A percentile compares a stretch with the other conserved stretches of the same genome.
Conservation (phyloP, 352 stramenopile species). For the Saprolegnia diclina region DNA sequence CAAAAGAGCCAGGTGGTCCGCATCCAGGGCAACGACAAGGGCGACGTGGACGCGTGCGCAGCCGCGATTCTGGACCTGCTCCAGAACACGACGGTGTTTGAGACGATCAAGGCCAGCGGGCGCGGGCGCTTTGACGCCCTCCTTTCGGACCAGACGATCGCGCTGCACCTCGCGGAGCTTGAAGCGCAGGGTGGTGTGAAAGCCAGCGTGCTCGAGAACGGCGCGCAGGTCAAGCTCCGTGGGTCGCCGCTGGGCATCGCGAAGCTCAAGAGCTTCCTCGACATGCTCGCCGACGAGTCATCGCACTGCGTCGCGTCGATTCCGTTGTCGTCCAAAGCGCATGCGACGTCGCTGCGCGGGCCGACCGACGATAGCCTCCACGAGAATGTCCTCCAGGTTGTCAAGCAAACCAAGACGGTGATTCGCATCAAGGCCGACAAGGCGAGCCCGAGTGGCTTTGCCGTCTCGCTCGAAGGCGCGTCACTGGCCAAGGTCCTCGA, state of each 20-base stretch:
- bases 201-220: conserved; percentile 60
- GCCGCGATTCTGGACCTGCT: conserved; percentile 56
- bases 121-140: conserved; percentile 51
- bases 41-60: conserved; percentile 53
- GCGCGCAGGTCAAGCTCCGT: conserved; percentile 61
- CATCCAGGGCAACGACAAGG: conserved; percentile 51
- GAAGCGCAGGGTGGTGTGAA: conserved; percentile 66
- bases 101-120: conserved; percentile 44
- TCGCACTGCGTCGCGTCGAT: conserved; percentile 61
- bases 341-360: conserved; percentile 48
- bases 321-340: conserved; percentile 41
- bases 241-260: conserved; percentile 58
- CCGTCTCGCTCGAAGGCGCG: conserved; percentile 59
- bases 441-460: conserved; percentile 34
- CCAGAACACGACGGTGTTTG: conserved; percentile 54
- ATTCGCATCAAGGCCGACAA: conserved; percentile 47
- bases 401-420: conserved; percentile 70
- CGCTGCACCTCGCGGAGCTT: conserved; percentile 56
- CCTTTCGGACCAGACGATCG: conserved; percentile 47
- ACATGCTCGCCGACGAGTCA: conserved; percentile 49
- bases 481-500: conserved; percentile 61
- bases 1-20: conserved; percentile 60
- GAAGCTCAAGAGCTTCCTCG: conserved; percentile 64
- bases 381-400: conserved; percentile 67
- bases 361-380: conserved; percentile 45